Conservation (phyloP, 163 green algal genomes). For the Prototheca stagnorum region DNA sequence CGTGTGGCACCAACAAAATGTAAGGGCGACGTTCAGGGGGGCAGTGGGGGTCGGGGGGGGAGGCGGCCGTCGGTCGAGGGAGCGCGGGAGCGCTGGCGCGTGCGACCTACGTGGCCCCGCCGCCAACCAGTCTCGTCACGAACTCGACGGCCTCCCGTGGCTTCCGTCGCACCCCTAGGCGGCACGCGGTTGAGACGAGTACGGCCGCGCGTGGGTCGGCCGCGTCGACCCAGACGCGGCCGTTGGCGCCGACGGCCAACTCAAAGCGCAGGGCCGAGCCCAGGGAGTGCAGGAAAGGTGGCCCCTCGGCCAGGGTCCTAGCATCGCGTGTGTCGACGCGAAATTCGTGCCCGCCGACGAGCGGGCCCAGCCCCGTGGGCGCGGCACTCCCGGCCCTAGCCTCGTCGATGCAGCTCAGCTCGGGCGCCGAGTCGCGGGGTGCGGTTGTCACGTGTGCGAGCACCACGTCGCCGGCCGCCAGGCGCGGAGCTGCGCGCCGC, state of each 20-base stretch:
- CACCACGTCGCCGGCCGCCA: conserved; percentile 50
- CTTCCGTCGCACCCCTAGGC: not conserved
- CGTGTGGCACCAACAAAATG: no score
- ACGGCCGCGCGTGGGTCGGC: not conserved
- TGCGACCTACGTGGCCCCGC: no score
- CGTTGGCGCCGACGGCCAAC: conserved; percentile 69
- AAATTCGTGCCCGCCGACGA: conserved; percentile 46
- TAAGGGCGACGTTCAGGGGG: no score
- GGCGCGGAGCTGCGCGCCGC: conserved; percentile 58
- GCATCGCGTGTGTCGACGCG: conserved; percentile 25
- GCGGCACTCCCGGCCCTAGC: conserved; percentile 22
- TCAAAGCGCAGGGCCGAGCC: conserved; percentile 52
- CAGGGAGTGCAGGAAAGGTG: conserved; percentile 35
- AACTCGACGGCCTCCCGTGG: not conserved
- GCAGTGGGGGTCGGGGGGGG: not conserved
- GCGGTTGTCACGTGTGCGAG: conserved; percentile 50
- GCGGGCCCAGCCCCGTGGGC: conserved; percentile 49
- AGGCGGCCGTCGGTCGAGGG: not conserved
- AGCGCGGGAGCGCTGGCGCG: no score
- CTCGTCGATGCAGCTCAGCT: conserved; percentile 19
- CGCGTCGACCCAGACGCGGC: conserved; percentile 53
- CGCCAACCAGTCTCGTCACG: no score
- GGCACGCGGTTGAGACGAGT: not conserved
- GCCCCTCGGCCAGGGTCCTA: conserved; percentile 32
- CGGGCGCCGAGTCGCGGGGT: conserved; percentile 16